Base-by-base conservation (phyloP, 371 early-diverging fungal species). In the Circinella umbellata region DNA sequence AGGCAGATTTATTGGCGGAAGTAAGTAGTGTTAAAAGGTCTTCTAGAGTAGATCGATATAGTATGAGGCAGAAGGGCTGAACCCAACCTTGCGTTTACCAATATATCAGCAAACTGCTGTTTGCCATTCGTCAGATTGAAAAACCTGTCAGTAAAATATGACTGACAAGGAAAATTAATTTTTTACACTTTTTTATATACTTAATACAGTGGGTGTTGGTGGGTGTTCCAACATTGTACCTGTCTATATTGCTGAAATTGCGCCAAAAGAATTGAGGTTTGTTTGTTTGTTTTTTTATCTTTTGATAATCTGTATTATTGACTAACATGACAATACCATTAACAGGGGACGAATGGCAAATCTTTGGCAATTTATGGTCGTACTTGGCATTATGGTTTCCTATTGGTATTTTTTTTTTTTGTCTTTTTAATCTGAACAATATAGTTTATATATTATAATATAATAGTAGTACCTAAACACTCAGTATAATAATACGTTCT, bases 211-310 rank as follows among this genome's bases (percentile, higher is more conserved):
- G 59, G 84, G 84, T 59, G 71, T 81, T 39, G 84, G 84, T 62
- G 84, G 74, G 14, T 73, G 73, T 65, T 80, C 80, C 11, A 76
- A 70, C 66, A 65, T 83, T 27, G 78, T 83, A 42, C 83, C 81
- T n/a, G 80, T 81, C 75, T 83, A 81, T 42, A 73, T 83, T 68
- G 84, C 81, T 27, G 84, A 84, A 49, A 81, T 81, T 57, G 75
- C 81, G 5, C 84, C 84, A 9, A 71, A 76, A 37, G 71, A 73
- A 35, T 60, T 81, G 15, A 51, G 51, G 51, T 51, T 51, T 51
- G 51, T 3, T 51, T 7, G 4, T 51, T n/a, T 15, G 0, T 47
- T 47, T 9, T 3, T 51, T 3, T 57, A 57, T 11, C 57, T 34
- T 34, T 34, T 57, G 7, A 11, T 42, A 3, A 42, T 42, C 42